Evolutionary conservation across 225 moss, liverwort and hornwort genomes (phyloP).

Genomic region (Lunularia cruciata): DNA sequence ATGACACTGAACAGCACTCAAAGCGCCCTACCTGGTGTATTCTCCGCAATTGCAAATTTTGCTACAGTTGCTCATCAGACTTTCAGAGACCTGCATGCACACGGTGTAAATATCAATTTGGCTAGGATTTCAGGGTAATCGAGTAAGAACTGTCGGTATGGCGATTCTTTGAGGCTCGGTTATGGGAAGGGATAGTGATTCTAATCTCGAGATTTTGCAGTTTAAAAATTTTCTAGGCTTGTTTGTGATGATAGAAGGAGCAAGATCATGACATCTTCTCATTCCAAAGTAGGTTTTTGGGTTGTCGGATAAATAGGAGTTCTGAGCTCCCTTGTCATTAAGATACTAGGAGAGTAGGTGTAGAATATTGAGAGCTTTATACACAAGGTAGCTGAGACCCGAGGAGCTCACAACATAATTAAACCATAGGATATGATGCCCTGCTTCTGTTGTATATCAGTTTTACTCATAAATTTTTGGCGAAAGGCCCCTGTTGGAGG

Average conservation of each 20-base stretch:
- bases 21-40: constrained; percentile 22
- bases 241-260: background rate
- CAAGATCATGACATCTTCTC: background rate
- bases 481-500: background rate
- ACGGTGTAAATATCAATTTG: constrained; percentile 28
- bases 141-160: background rate
- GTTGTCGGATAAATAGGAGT: background rate
- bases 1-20: constrained; percentile 31
- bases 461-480: background rate
- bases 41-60: constrained; percentile 20
- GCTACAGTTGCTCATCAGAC: constrained; percentile 22
- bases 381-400: constrained; percentile 2
- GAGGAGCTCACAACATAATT: constrained; percentile 3
- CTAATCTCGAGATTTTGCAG: constrained; percentile 4
- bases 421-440: background rate
- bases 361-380: constrained; percentile 8
- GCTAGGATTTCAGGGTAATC: constrained; percentile 23
- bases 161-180: background rate
- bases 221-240: background rate
- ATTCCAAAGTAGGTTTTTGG: constrained; percentile 14
- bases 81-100: constrained; percentile 32
- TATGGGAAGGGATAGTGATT: background rate
- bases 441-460: constrained; percentile 19
- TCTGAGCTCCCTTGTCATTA: constrained; percentile 11
- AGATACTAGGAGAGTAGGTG: constrained; percentile 7